Base-by-base conservation (phyloP, 2,329 filamentous ascomycete species). In the Botrytis tulipae region DNA sequence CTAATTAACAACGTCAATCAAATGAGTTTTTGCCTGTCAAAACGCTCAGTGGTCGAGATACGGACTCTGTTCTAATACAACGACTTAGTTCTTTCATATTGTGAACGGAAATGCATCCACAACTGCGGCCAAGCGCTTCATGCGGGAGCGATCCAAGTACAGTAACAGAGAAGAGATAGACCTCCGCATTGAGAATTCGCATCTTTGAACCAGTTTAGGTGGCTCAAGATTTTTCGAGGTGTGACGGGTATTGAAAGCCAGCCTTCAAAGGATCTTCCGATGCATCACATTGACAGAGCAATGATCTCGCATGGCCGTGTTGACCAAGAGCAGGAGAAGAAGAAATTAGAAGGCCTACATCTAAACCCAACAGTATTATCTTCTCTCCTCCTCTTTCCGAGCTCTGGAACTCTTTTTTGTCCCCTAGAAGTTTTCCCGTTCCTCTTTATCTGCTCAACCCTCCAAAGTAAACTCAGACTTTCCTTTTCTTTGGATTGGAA, bases 181-280 rank as follows among this genome's bases (percentile, higher is more conserved):
- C 14, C 51, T 54, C n/a, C 25, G n/a, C n/a, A 16, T 16, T 54
- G 1, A 8, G 3, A 6, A 7, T 18, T 29, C n/a, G n/a, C 51
- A 54, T 0, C 51, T 29, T 18, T 18, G n/a, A 7, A 54, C 0
- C 6, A 29, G 25, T 2, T 8, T 0, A 8, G 5, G 14, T 54
- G 4, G 51, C n/a, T 54, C 10, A 18, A 54, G n/a, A 18, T 54
- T 29, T 6, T 54, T 29, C 51, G 3, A 54, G 25, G 14, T 29
- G 12, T 16, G 14, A 54, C 2, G 3, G 25, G 18, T n/a, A 12
- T 29, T 54, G 51, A 10, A 54, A 54, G n/a, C 12, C 51, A 16
- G n/a, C 25, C 25, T 16, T 29, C 10, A 29, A 14, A 54, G 51
- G 8, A 29, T 16, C 12, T 18, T 29, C 6, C 5, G 6, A 1